Evolutionary conservation across 257 asterid genomes (phyloP).

Genomic region (Solanum verrucosum): DNA sequence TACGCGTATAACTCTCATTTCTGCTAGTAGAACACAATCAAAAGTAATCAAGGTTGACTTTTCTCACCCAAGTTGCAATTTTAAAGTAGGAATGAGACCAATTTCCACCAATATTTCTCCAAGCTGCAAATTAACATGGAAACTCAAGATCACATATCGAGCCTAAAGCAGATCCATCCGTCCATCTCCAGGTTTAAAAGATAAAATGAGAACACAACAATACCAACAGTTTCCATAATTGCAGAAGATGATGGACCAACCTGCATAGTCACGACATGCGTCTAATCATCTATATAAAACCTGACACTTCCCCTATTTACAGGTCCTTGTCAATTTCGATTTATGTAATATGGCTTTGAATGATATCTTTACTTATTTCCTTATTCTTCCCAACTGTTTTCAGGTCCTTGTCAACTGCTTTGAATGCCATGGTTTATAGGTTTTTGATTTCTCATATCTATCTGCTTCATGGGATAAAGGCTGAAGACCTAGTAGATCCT

Average conservation of each 20-base stretch:
- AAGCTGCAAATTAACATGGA: not conserved
- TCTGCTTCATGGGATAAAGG: slow-evolving; percentile 42
- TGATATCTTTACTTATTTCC: slow-evolving; percentile 22
- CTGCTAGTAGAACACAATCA: not conserved
- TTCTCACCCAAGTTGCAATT: not conserved
- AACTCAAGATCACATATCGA: not conserved
- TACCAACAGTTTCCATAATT: not conserved
- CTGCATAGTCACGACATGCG: not conserved
- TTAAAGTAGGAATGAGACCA: too few relatives aligned
- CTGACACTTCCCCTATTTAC: slow-evolving; percentile 15
- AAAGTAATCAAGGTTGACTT: not conserved
- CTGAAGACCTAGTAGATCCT: slow-evolving; percentile 61
- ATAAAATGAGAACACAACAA: not conserved
- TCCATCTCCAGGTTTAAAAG: not conserved
- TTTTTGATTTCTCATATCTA: slow-evolving; percentile 10
- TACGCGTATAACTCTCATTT: not conserved
- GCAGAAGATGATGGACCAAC: not conserved
- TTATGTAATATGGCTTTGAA: slow-evolving; percentile 20
- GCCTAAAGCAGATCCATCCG: not conserved
- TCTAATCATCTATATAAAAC: slow-evolving; percentile 12
- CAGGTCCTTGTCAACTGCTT: not conserved
- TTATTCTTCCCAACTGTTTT: slow-evolving; percentile 17
- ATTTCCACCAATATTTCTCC: not conserved
- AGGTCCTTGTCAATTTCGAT: slow-evolving; percentile 29
- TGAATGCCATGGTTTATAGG: slow-evolving; percentile 19